These are phyloP conservation scores for Ammopiptanthus mongolicus DNA, from an alignment of 306 rosid species.

Conservation along the genomic window DNA sequence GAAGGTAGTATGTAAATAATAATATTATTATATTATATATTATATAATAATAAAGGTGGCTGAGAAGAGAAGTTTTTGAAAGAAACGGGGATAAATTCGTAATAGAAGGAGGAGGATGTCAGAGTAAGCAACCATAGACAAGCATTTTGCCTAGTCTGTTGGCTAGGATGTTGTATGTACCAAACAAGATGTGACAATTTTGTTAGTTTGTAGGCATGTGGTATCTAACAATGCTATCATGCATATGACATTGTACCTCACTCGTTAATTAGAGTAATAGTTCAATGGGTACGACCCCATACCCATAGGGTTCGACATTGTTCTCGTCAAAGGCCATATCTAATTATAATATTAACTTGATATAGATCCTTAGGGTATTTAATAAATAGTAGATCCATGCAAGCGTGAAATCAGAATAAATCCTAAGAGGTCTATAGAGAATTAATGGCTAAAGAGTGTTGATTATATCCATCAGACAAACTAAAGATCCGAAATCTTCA, in stretches of 20 bases:
- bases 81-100: not conserved
- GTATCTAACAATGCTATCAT: not conserved
- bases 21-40: too few relatives aligned
- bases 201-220: not conserved
- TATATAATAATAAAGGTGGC: too few relatives aligned
- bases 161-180: not conserved
- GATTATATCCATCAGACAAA: not conserved
- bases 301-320: not conserved
- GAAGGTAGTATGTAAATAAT: too few relatives aligned
- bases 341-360: too few relatives aligned
- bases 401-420: not conserved
- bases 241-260: not conserved
- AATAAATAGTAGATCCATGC: not conserved
- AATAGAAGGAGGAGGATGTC: not conserved
- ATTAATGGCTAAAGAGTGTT: not conserved
- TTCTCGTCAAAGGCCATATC: not conserved
- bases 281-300: too few relatives aligned
- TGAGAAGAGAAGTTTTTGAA: too few relatives aligned
- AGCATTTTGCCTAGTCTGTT: not conserved
- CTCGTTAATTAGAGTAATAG: not conserved
- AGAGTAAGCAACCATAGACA: not conserved
- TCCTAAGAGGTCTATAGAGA: not conserved
- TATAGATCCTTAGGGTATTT: too few relatives aligned
- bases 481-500: not conserved
- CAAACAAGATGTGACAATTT: not conserved